Evolutionary conservation across 805 yeast species (phyloP).

Genomic region (Candida chilensis): DNA sequence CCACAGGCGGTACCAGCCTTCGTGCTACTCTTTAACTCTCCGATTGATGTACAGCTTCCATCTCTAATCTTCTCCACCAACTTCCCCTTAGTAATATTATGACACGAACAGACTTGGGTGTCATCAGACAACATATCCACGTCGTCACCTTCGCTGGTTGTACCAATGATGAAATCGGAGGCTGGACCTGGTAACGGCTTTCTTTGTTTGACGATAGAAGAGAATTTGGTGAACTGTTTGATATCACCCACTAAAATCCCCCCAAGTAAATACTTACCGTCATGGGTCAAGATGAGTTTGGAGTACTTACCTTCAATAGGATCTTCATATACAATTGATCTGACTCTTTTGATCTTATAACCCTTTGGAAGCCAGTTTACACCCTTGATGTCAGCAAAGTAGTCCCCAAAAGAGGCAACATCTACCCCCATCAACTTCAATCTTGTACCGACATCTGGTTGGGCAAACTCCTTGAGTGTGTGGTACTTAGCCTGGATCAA

Average conservation of each 20-base stretch:
- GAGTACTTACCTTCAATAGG: constrained; percentile 22
- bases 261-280: constrained; percentile 23
- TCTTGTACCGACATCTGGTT: constrained; percentile 23
- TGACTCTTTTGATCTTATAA: constrained; percentile 9
- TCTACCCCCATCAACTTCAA: constrained; percentile 26
- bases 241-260: constrained; percentile 25
- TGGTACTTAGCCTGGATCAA: constrained; percentile 22
- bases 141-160: constrained; percentile 14
- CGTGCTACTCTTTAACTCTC: constrained; percentile 20
- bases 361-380: constrained; percentile 20
- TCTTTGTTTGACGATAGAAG: constrained; percentile 13
- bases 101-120: constrained; percentile 25
- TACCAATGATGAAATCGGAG: constrained; percentile 17
- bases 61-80: constrained; percentile 15
- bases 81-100: constrained; percentile 19
- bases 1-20: constrained; percentile 30
- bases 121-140: constrained; percentile 17
- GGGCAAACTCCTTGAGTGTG: constrained; percentile 13
- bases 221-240: constrained; percentile 17
- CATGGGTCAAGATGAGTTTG: constrained; percentile 18
- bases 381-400: constrained; percentile 21
- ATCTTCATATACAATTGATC: constrained; percentile 17
- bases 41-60: constrained; percentile 15
- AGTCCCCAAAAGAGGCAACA: constrained; percentile 27
- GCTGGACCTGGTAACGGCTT: constrained; percentile 19